Evolutionary conservation across 2,329 filamentous ascomycete species (phyloP).

Genomic region (Penicillium sp.): DNA sequence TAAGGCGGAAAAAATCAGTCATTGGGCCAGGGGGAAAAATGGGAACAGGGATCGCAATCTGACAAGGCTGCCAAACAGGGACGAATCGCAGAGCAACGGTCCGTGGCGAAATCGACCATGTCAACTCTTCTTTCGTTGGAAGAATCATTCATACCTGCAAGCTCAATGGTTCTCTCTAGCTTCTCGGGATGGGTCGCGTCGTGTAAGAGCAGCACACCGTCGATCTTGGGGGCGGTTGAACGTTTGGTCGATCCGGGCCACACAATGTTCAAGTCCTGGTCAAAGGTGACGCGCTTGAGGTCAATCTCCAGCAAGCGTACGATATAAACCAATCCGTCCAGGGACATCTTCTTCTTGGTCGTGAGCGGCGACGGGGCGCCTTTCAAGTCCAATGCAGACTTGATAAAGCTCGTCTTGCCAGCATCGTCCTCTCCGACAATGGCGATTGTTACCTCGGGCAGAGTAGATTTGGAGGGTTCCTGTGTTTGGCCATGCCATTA

Average conservation of each 20-base stretch:
- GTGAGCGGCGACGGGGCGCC: constrained; percentile 35
- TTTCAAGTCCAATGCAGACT: constrained; percentile 51
- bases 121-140: neutral
- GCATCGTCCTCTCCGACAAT: constrained; percentile 50
- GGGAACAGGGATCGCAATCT: neutral
- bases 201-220: constrained; percentile 80
- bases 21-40: neutral
- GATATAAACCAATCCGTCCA: constrained; percentile 51
- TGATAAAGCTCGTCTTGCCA: constrained; percentile 57
- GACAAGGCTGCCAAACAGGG: neutral
- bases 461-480: constrained; percentile 23
- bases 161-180: constrained; percentile 66
- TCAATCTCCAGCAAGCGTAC: constrained; percentile 54
- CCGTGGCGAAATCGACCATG: too few relatives aligned
- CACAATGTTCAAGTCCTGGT: constrained; percentile 41
- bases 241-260: constrained; percentile 56
- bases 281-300: constrained; percentile 47
- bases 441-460: constrained; percentile 54
- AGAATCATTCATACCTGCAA: constrained; percentile 61
- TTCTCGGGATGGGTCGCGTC: constrained; percentile 75
- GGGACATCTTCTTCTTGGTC: constrained; percentile 50
- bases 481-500: constrained; percentile 11
- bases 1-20: neutral
- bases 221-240: constrained; percentile 65
- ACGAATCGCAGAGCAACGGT: neutral